Conservation (phyloP, 345 rosid genomes). For the Syzygium jambos region DNA sequence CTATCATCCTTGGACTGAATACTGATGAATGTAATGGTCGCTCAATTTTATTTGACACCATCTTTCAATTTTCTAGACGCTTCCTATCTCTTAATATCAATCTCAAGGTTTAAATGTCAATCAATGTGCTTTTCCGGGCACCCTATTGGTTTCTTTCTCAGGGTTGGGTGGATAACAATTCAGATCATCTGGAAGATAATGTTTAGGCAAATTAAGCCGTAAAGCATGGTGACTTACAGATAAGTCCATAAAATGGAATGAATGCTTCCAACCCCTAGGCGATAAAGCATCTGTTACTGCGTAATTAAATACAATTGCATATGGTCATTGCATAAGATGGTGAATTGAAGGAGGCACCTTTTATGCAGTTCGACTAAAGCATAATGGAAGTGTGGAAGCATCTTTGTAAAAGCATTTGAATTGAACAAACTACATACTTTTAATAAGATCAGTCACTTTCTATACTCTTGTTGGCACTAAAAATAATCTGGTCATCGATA, state of each 20-base stretch:
- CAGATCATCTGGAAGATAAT: background rate
- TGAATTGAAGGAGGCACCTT: background rate
- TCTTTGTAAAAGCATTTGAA: background rate
- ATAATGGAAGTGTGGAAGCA: background rate
- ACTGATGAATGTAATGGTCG: no score
- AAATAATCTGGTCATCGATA: no score
- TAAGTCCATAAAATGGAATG: background rate
- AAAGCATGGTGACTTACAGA: background rate
- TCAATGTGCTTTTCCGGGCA: background rate
- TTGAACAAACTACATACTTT: background rate
- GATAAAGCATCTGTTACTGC: background rate
- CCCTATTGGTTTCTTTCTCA: background rate
- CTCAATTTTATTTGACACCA: background rate
- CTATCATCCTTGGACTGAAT: no score
- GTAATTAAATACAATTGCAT: background rate
- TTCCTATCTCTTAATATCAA: background rate
- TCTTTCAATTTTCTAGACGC: background rate
- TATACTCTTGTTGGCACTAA: background rate
- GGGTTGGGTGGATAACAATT: background rate
- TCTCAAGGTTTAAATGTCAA: background rate
- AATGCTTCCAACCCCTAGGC: background rate
- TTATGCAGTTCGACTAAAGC: background rate
- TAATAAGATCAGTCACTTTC: background rate
- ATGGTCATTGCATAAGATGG: background rate
- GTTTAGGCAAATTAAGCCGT: background rate